These are phyloP conservation scores for Sordaria brevicollis DNA, from an alignment of 495 filamentous ascomycete species.

Conservation along the genomic window DNA sequence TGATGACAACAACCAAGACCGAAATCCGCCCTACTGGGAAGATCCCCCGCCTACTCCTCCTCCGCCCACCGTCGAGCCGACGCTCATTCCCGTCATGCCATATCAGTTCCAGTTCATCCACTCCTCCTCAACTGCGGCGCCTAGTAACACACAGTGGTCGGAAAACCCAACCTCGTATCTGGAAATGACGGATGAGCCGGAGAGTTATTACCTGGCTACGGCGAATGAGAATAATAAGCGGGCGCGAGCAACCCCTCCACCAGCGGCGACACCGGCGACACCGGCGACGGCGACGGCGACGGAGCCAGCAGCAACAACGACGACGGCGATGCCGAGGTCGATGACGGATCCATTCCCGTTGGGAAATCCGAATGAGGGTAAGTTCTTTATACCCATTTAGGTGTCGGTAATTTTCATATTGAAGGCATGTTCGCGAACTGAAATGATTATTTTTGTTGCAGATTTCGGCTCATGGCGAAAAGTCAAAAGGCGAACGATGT, in stretches of 20 bases:
- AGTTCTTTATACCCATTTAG: too few relatives aligned
- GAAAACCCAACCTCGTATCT: slow-evolving; percentile 22
- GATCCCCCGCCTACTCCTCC: background rate
- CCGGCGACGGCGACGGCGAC: background rate
- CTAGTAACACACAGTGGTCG: slow-evolving; percentile 12
- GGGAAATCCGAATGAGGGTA: background rate
- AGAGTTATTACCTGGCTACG: background rate
- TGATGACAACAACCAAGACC: background rate
- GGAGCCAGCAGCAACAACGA: background rate
- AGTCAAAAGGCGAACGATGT: background rate
- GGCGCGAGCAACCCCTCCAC: background rate
- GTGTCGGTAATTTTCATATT: too few relatives aligned
- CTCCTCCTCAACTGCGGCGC: too few relatives aligned
- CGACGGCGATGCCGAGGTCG: background rate
- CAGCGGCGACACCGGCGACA: background rate
- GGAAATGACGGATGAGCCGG: slow-evolving; percentile 17
- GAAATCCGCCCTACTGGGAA: slow-evolving; percentile 3
- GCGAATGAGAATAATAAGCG: background rate
- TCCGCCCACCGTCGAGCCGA: background rate
- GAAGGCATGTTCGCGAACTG: too few relatives aligned
- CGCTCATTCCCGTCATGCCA: background rate
- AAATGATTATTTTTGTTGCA: background rate
- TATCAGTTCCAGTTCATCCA: slow-evolving; percentile 6
- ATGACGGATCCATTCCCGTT: slow-evolving; percentile 1
- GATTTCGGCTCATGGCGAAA: background rate